Evolutionary conservation across 1,139 yeast genomes (phyloP), one percentile per base, ranked within the genome.

Genomic region (Pneumocystis canis): DNA sequence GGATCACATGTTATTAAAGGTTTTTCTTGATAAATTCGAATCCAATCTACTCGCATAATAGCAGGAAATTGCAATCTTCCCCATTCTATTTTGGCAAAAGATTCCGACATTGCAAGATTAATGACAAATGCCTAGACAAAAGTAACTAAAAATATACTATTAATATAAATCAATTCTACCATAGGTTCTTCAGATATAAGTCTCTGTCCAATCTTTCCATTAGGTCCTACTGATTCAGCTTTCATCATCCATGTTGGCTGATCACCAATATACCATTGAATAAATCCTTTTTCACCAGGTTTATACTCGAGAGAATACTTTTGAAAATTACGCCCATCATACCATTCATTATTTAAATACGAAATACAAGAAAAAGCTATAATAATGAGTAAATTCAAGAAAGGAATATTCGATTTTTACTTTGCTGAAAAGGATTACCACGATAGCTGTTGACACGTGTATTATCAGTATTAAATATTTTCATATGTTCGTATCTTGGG

Each of bases 21-120:
- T 53, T 74, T 31, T 18, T 94, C 92, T 74, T 88, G 96, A 72
- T 88, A 88, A 18, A 88, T 73, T 67, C 96, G 80, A 18, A 88
- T 88, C 70, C 84, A 85, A 73, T 88, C 96, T 63, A 88, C 76
- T 65, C 82, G 76, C 79, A 87, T 74, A 2, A 79, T 78, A 2
- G 80, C 79, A 0, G 96, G 96, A 79, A 88, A 87, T 56, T 73
- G 71, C 59, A 88, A 74, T 16, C 82, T 77, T 41, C 80, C 78
- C 94, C 95, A 87, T 72, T 86, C 87, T 67, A 88, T 87, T 71
- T 85, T 84, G 1, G 88, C 85, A 95, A 95, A 88, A 63, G 83
- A 81, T 67, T 83, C 83, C 6, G 95, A 87, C 62, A 88, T 74
- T 73, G 94, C 96, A 73, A 88, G 73, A 72, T 88, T 88, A 77